Base-by-base conservation (phyloP, 257 asterid species). In the Paulownia fortunei region DNA sequence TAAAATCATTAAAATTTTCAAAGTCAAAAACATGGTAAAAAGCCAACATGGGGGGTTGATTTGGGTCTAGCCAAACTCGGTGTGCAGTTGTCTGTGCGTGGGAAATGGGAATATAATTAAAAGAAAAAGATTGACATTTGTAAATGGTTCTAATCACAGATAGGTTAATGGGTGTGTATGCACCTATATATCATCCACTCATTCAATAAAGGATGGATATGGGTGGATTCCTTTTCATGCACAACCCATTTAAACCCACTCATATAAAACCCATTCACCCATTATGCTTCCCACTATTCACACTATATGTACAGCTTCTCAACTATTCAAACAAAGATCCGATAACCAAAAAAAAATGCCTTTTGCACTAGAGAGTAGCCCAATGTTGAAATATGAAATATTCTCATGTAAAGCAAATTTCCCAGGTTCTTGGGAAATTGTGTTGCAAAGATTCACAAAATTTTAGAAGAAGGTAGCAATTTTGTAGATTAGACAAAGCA, bases 331-430 rank as follows among this genome's bases (percentile, higher is more conserved):
- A 46, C 27, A 15, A 46, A 63, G 16, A 63, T 11, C 41, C 44
- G 62, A 21, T 64, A 51, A 58, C 58, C 76, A 42, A 65, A 32
- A 19, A 32, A 44, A 49, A 18, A 19, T 59, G 7, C 18, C 19
- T 3, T n/a, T 52, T 65, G 80, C 3, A 8, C 24, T n/a, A 18
- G 44, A 76, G 66, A 77, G 41, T 6, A 18, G 8, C 16, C 47
- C 47, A 72, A 51, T n/a, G n/a, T 60, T 64, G 55, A 51, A 52
- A 70, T 47, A 61, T 32, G 69, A 41, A 18, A 12, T 46, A 56
- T 32, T 64, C 61, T 74, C 54, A 61, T 59, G 61, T 66, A 75
- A 64, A 24, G 51, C 15, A 55, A 66, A 74, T 71, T 69, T 16
- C 55, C 54, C 12, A 13, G 56, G 74, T 69, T 61, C 54, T 11